A percentile compares a stretch with the other conserved stretches of the same genome.
Evolutionary conservation across 768 basidiomycete genomes (phyloP).

Genomic region (Leccinum rimulosum): DNA sequence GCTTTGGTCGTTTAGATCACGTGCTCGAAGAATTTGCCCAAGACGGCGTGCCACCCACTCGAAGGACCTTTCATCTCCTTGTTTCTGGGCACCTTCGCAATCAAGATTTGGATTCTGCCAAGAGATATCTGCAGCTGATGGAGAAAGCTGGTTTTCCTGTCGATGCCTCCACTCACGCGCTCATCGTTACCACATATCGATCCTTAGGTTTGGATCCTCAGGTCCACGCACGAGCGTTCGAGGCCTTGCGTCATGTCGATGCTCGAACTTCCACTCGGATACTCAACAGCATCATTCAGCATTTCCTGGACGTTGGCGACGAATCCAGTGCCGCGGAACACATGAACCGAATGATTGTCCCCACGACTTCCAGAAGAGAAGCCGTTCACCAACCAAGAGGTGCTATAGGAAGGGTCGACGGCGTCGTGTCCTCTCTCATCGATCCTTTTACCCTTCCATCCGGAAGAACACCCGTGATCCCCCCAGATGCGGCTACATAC

Average conservation of each 20-base stretch:
- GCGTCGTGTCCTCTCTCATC: conserved; percentile 14
- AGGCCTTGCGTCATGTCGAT: conserved; percentile 42
- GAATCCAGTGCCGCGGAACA: conserved; percentile 43
- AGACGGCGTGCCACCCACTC: conserved; percentile 46
- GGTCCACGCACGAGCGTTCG: conserved; percentile 52
- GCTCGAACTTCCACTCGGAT: conserved; percentile 44
- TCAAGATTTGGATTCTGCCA: conserved; percentile 56
- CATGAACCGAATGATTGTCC: conserved; percentile 52
- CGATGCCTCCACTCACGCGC: conserved; percentile 57
- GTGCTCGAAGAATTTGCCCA: conserved; percentile 51
- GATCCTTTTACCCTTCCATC: background rate
- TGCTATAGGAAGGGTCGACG: conserved; percentile 34
- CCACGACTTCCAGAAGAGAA: conserved; percentile 25
- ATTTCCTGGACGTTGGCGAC: conserved; percentile 57
- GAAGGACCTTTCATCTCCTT: conserved; percentile 68
- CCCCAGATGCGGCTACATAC: conserved; percentile 59
- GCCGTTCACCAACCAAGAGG: conserved; percentile 15
- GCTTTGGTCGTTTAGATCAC: conserved; percentile 44
- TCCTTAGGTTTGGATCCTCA: conserved; percentile 54
- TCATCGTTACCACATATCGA: conserved; percentile 58
- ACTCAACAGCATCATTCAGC: conserved; percentile 69
- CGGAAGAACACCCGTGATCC: conserved; percentile 17
- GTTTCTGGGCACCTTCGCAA: conserved; percentile 69
- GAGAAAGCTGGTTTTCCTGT: conserved; percentile 49
- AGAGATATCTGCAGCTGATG: conserved; percentile 56